Conservation (phyloP, 2,329 filamentous ascomycete genomes). For the Nemania sp. region DNA sequence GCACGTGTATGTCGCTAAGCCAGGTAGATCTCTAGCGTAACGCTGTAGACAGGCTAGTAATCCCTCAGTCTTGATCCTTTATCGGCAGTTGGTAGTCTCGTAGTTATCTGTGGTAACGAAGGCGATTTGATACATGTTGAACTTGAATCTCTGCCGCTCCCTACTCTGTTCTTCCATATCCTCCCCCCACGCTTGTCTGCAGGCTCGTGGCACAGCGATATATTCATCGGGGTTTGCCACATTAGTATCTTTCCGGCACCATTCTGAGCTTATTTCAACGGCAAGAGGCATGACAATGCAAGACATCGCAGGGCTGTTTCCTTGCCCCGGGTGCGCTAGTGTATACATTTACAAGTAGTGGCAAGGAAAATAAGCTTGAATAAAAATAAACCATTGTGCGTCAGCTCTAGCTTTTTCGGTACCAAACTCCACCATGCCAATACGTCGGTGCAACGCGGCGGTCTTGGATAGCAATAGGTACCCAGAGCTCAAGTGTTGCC, state of each 20-base stretch:
- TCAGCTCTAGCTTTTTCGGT: conserved; percentile 6
- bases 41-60: conserved; percentile 23
- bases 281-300: conserved; percentile 9
- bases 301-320: conserved; percentile 12
- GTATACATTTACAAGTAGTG: neutral
- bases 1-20: conserved; percentile 3
- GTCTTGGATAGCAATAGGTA: neutral
- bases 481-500: conserved; percentile 9
- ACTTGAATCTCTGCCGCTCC: neutral
- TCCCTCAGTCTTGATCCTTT: conserved; percentile 5
- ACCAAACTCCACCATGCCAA: conserved; percentile 5
- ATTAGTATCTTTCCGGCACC: neutral
- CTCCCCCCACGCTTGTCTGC: conserved; percentile 2
- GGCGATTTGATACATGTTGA: neutral
- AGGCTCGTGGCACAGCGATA: conserved; percentile 8
- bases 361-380: conserved; percentile 7
- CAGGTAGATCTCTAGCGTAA: neutral
- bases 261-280: conserved; percentile 15
- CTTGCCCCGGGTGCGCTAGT: conserved; percentile 3
- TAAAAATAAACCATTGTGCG: conserved; percentile 12
- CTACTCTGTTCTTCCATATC: neutral
- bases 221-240: neutral
- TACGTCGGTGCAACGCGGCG: neutral
- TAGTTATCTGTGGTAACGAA: neutral
- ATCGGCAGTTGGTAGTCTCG: conserved; percentile 19